Evolutionary conservation across 2,329 filamentous ascomycete species (phyloP).

Genomic region (Diaporthe batatas): DNA sequence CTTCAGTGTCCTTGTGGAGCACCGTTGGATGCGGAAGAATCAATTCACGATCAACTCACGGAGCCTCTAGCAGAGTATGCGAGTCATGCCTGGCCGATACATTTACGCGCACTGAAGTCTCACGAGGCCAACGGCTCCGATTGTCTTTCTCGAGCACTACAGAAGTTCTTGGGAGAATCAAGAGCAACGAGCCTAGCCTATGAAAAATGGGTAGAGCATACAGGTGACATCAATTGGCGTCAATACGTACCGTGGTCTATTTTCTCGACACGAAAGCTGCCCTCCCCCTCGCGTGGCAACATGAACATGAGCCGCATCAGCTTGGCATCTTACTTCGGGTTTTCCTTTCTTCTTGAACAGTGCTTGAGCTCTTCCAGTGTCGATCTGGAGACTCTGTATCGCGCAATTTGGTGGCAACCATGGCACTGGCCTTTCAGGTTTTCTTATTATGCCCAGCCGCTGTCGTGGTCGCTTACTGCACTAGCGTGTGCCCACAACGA

Average conservation of each 20-base stretch:
- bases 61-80: neutral
- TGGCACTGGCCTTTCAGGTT: too few relatives aligned
- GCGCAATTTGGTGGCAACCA: neutral
- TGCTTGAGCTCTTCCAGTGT: too few relatives aligned
- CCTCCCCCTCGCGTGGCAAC: too few relatives aligned
- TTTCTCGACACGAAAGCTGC: neutral
- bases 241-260: neutral
- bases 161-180: neutral
- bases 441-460: too few relatives aligned
- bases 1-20: too few relatives aligned
- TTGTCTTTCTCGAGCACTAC: neutral
- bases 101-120: neutral
- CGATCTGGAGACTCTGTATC: neutral
- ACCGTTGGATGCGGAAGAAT: too few relatives aligned
- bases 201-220: neutral
- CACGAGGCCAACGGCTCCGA: neutral
- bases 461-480: neutral
- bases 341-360: neutral
- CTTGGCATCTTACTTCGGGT: neutral
- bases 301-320: neutral
- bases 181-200: neutral
- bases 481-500: conserved; percentile 1
- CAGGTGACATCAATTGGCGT: too few relatives aligned
- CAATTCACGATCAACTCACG: too few relatives aligned
- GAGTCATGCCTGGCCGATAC: neutral